Evolutionary conservation across 2,329 filamentous ascomycete genomes (phyloP).

Genomic region (Aureobasidium sp.): DNA sequence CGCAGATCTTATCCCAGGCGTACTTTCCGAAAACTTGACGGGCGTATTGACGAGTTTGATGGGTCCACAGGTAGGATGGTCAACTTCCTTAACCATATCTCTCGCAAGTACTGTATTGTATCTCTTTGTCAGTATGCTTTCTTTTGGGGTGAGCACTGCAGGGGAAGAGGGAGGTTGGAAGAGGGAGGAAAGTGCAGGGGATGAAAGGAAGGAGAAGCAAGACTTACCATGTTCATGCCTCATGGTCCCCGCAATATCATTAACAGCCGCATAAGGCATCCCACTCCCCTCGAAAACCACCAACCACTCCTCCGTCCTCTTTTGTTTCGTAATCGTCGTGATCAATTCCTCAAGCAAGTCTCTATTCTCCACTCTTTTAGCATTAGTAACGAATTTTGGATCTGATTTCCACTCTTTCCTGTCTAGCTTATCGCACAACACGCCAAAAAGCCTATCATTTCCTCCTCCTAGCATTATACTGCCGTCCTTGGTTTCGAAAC

Average conservation of each 20-base stretch:
- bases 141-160: no score
- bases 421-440: no score
- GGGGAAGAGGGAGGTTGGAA: no score
- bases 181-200: no score
- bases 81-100: conserved; percentile 80
- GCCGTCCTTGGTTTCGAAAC: conserved; percentile 59
- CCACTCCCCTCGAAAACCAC: conserved; percentile 79
- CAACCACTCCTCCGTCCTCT: conserved; percentile 83
- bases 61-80: conserved; percentile 73
- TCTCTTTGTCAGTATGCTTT: no score
- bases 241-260: conserved; percentile 79
- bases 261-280: conserved; percentile 90
- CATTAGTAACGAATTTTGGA: conserved; percentile 49
- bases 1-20: conserved; percentile 63
- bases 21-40: conserved; percentile 83
- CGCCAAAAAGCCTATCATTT: conserved; percentile 53
- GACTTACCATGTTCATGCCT: conserved; percentile 69
- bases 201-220: neutral
- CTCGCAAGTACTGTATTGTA: conserved; percentile 54
- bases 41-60: conserved; percentile 91
- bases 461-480: conserved; percentile 56
- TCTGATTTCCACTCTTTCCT: conserved; percentile 52
- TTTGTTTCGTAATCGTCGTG: conserved; percentile 63
- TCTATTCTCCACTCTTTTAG: conserved; percentile 58
- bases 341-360: conserved; percentile 68